Base-by-base conservation (phyloP, 257 asterid genomes). In the Voacanga thouarsii region DNA sequence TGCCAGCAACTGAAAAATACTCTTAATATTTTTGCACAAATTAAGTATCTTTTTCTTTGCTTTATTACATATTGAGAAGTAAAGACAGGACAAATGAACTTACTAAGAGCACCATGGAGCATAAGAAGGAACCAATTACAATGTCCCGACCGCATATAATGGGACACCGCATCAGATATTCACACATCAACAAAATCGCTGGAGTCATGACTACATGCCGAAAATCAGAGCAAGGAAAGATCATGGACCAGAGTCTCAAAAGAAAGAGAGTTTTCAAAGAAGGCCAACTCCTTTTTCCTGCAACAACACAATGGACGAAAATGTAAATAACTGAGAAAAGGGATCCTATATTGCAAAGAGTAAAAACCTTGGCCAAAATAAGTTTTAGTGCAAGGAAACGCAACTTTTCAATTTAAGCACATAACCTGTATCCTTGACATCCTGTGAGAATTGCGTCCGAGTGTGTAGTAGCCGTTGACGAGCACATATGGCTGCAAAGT, bases 401-500 rank as follows among this genome's bases (percentile, higher is more conserved):
- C 61, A 55, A 21, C 4, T 21, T 53, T 33, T n/a, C 47, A 70
- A 26, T 49, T 72, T 70, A 26, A 73, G 57, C 72, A 76, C 28
- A 75, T 70, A 77, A 95, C 99, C 98, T 88, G 94, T 73, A 80
- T 64, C 80, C 86, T 87, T 96, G 69, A 88, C 73, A 81, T 89
- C 96, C 80, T 87, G 89, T 23, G 89, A 88, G 76, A 93, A 92
- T 79, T 86, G 94, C 10, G 88, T 72, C 59, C 97, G 96, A 61
- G 82, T 89, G 68, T 83, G 89, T 68, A 87, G 89, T 82, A 93
- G 78, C 82, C 99, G 84, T 78, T 92, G 88, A 76, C 99, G 97
- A 82, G 99, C 99, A 80, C 99, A 96, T 79, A 93, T 92, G 80
- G 99, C 99, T 55, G 98, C 93, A 84, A 93, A 96, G 86, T 90